Conservation (phyloP, 345 rosid genomes). For the Populus deltoides region DNA sequence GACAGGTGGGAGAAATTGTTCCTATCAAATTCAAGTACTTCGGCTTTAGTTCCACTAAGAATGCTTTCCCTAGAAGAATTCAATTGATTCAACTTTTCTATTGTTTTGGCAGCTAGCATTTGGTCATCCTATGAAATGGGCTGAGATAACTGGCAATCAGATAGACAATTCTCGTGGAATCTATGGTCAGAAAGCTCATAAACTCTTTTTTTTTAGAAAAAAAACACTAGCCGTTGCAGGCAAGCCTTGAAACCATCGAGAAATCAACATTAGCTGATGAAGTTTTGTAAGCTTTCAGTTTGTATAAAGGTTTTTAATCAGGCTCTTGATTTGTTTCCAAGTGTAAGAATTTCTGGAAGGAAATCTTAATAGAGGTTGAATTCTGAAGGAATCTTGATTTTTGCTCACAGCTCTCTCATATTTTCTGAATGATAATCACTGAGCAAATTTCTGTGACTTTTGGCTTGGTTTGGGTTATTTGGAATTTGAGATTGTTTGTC, state of each 20-base stretch:
- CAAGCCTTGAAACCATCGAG: background rate
- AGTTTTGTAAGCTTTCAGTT: background rate
- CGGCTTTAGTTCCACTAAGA: background rate
- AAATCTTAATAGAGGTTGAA: background rate
- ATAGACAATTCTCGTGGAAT: background rate
- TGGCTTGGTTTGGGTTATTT: background rate
- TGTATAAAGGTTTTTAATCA: background rate
- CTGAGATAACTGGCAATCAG: slow-evolving; percentile 1
- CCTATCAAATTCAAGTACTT: background rate
- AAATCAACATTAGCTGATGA: background rate
- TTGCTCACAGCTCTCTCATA: background rate
- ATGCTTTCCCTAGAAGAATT: background rate
- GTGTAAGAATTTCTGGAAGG: background rate
- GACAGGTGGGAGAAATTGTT: background rate
- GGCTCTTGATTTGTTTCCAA: background rate
- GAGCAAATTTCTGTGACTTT: background rate
- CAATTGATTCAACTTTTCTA: background rate
- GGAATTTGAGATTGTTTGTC: too few species aligned
- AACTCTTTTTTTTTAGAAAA: background rate
- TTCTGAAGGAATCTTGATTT: background rate
- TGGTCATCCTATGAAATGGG: background rate
- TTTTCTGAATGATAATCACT: background rate
- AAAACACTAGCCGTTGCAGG: background rate
- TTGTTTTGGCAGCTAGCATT: background rate
- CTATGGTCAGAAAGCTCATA: background rate